Evolutionary conservation across 768 basidiomycete genomes (phyloP).

Genomic region (Naganishia vishniacii): DNA sequence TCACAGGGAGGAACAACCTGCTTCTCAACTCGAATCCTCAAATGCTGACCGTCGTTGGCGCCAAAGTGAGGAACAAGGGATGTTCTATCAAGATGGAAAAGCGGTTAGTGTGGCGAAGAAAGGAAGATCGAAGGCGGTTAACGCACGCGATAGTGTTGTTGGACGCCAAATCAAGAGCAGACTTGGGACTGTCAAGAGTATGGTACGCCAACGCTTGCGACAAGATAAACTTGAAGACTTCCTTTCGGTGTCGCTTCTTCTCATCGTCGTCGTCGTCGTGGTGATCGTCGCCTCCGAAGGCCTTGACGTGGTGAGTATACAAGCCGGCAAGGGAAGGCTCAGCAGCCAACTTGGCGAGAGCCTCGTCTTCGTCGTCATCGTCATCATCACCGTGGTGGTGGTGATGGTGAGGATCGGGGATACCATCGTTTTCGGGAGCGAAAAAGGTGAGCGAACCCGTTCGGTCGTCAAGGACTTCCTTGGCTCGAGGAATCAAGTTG

Average conservation of each 20-base stretch:
- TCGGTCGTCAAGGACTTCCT: constrained; percentile 42
- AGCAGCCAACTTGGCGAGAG: not conserved
- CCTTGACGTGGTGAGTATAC: constrained; percentile 48
- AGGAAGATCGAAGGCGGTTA: not conserved
- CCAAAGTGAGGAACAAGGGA: constrained; percentile 44
- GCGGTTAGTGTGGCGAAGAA: constrained; percentile 44
- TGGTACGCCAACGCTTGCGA: constrained; percentile 59
- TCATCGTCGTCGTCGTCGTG: constrained; percentile 40
- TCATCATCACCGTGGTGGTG: constrained; percentile 32
- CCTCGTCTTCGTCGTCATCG: constrained; percentile 28
- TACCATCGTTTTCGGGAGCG: constrained; percentile 42
- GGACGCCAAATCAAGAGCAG: constrained; percentile 51
- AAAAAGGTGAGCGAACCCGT: constrained; percentile 46
- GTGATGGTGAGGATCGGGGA: constrained; percentile 41
- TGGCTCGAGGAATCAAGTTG: constrained; percentile 38
- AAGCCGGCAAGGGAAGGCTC: constrained; percentile 21
- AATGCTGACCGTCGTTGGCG: constrained; percentile 39
- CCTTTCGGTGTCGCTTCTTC: constrained; percentile 52
- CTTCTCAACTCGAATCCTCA: constrained; percentile 43
- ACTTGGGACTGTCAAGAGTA: constrained; percentile 53
- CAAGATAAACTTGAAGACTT: constrained; percentile 58
- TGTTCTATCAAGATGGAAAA: constrained; percentile 27
- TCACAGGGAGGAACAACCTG: constrained; percentile 43
- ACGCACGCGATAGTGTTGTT: constrained; percentile 55
- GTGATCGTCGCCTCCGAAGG: constrained; percentile 46